phyloP scores from a whole-genome alignment of 2,329 filamentous ascomycete species.

The Beauveria sp. region DNA sequence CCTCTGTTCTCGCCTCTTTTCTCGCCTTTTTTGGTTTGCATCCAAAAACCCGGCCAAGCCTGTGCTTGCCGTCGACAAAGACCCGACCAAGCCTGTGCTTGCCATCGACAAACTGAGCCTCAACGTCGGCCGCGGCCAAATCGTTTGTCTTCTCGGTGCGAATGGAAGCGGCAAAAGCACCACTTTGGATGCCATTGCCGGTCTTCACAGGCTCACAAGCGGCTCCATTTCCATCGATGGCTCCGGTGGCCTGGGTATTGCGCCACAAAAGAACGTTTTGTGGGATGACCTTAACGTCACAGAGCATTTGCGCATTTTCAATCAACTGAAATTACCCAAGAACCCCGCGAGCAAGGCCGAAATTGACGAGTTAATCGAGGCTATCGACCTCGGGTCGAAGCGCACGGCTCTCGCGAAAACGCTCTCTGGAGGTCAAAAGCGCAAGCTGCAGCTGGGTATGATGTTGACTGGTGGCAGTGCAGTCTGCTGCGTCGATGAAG shows the following conservation, averaged over 20 bases:
- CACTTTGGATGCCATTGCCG: slow-evolving; percentile 80
- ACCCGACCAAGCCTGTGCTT: slow-evolving; percentile 53
- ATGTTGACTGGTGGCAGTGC: slow-evolving; percentile 88
- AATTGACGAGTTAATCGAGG: slow-evolving; percentile 55
- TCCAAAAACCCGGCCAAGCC: slow-evolving; percentile 31
- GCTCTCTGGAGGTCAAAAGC: slow-evolving; percentile 83
- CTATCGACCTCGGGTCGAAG: slow-evolving; percentile 72
- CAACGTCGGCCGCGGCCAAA: slow-evolving; percentile 67
- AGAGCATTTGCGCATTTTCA: slow-evolving; percentile 81
- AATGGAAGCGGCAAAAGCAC: slow-evolving; percentile 91
- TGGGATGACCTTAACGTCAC: slow-evolving; percentile 84
- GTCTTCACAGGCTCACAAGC: slow-evolving; percentile 67
- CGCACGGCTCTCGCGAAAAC: slow-evolving; percentile 64
- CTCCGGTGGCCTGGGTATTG: slow-evolving; percentile 73
- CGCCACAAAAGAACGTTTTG: slow-evolving; percentile 88
- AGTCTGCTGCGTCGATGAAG: slow-evolving; percentile 87
- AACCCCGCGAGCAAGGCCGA: slow-evolving; percentile 48
- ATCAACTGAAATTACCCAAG: slow-evolving; percentile 63
- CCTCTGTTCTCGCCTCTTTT: too few relatives aligned
- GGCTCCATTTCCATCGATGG: slow-evolving; percentile 73
- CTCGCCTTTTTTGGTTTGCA: slow-evolving; percentile 21
- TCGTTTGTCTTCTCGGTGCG: slow-evolving; percentile 77
- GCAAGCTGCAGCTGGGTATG: slow-evolving; percentile 87
- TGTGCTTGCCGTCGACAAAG: too few relatives aligned
- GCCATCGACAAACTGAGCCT: slow-evolving; percentile 71